Evolutionary conservation across 495 filamentous ascomycete genomes (phyloP).

Genomic region (Podospora pseudocomata): DNA sequence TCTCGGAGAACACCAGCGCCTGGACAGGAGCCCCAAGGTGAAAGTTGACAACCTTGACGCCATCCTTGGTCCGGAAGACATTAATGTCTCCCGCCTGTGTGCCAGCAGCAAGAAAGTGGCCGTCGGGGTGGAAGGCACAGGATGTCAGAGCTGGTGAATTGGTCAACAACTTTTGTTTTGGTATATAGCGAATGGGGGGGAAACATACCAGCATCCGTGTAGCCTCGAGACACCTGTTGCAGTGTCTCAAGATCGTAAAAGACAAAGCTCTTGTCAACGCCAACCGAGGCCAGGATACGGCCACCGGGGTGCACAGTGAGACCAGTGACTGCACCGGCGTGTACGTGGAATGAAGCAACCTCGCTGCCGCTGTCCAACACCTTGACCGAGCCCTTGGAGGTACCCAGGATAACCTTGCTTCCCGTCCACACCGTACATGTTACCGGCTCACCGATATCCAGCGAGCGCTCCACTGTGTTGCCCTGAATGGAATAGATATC

Average conservation of each 20-base stretch:
- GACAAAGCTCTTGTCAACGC: slow-evolving; percentile 88
- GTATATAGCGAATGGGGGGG: background rate
- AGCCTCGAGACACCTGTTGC: slow-evolving; percentile 68
- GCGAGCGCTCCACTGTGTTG: slow-evolving; percentile 61
- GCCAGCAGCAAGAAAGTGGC: slow-evolving; percentile 85
- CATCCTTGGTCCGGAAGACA: slow-evolving; percentile 77
- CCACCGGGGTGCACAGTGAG: slow-evolving; percentile 80
- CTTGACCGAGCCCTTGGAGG: slow-evolving; percentile 71
- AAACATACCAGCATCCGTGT: slow-evolving; percentile 74
- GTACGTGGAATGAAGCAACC: slow-evolving; percentile 62
- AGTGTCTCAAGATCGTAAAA: slow-evolving; percentile 75
- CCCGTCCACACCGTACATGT: slow-evolving; percentile 80
- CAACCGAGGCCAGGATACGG: slow-evolving; percentile 80
- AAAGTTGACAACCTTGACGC: slow-evolving; percentile 67
- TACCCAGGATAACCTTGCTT: slow-evolving; percentile 64
- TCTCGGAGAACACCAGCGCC: slow-evolving; percentile 85
- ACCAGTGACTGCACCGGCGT: slow-evolving; percentile 75
- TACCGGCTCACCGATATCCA: slow-evolving; percentile 64
- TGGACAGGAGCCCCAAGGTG: slow-evolving; percentile 62
- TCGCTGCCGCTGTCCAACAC: slow-evolving; percentile 68
- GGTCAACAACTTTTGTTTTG: background rate
- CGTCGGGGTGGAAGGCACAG: slow-evolving; percentile 90
- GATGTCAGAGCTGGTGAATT: slow-evolving; percentile 64
- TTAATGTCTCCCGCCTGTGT: slow-evolving; percentile 72
- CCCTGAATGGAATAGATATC: slow-evolving; percentile 75